Evolutionary conservation across 768 basidiomycete genomes (phyloP), one percentile per base, ranked within the genome.

Genomic region (Rhodotorula graminis): DNA sequence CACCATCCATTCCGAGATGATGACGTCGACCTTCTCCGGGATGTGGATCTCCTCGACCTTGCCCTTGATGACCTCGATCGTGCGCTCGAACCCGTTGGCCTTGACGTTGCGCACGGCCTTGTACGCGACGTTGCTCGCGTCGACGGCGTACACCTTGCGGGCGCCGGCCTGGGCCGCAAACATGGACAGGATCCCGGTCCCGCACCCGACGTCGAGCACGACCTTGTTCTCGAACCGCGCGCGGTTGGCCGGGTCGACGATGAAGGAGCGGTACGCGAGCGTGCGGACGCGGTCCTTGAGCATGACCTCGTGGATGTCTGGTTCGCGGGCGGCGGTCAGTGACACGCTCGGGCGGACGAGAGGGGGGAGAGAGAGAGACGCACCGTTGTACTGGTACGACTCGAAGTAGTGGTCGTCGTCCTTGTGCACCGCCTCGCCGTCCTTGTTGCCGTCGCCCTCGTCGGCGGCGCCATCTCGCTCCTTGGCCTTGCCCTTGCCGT

Each of bases 91-190:
- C 57, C 94, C 94, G 77, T 99, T 99, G n/a, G 91, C 91, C 78
- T 93, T 89, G 77, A 98, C 88, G 76, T 98, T 99, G 82, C 92
- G 94, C 84, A 90, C 87, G 8, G 96, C 96, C 84, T 98, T 95
- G 84, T 95, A 94, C 81, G 98, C 91, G 82, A 99, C 98, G 83
- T 98, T 98, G 71, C 92, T 95, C 94, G 98, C 98, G 83, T 99
- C 96, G 82, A 99, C 94, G 44, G 71, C 76, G 56, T 71, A 74
- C 33, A 79, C 79, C 63, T 77, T 78, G 62, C 76, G 73, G 18
- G 79, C 79, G 18, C 79, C 79, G 0, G 76, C 77, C 64, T 75
- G 69, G 31, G 79, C 79, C 15, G 79, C 79, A 61, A 79, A 79
- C 79, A 79, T 79, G 53, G 70, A 76, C n/a, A 79, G 69, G 62